Conservation (phyloP, 2,329 filamentous ascomycete genomes). For the Aspergillus aculeatus region DNA sequence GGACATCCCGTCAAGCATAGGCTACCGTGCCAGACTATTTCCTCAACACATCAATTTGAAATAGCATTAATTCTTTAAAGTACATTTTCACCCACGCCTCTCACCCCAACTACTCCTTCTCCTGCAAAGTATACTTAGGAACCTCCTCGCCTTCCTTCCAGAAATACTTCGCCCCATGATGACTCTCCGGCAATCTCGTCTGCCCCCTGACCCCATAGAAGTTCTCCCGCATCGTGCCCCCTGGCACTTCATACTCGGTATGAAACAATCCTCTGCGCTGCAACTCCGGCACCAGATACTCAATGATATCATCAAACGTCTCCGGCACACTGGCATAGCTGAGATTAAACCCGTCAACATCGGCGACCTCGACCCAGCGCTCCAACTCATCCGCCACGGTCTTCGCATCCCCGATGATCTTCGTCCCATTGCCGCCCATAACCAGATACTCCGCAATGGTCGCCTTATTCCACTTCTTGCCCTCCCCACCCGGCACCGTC, state of each 20-base stretch:
- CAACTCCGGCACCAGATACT: slow-evolving; percentile 34
- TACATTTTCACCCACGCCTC: too few relatives aligned
- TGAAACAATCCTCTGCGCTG: slow-evolving; percentile 39
- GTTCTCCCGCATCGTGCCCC: slow-evolving; percentile 42
- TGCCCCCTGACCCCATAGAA: slow-evolving; percentile 34
- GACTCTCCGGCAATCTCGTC: slow-evolving; percentile 32
- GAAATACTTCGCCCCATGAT: slow-evolving; percentile 38
- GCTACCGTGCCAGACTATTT: too few relatives aligned
- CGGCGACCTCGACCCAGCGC: slow-evolving; percentile 36
- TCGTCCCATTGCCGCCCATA: slow-evolving; percentile 36
- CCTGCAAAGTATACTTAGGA: slow-evolving; percentile 29
- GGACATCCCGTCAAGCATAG: too few relatives aligned
- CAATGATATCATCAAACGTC: slow-evolving; percentile 38
- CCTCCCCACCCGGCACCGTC: slow-evolving; percentile 42
- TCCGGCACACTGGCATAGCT: slow-evolving; percentile 36
- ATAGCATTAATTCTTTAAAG: too few relatives aligned
- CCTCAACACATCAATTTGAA: too few relatives aligned
- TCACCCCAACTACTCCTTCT: slow-evolving; percentile 6
- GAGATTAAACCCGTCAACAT: slow-evolving; percentile 39
- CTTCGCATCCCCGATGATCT: slow-evolving; percentile 36
- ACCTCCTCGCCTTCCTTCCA: slow-evolving; percentile 36
- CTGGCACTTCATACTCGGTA: slow-evolving; percentile 36
- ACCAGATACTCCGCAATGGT: slow-evolving; percentile 36
- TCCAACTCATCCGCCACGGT: slow-evolving; percentile 41
- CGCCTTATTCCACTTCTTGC: slow-evolving; percentile 40